Evolutionary conservation across 805 yeast genomes (phyloP).

Genomic region (Nakazawaea pomicola): DNA sequence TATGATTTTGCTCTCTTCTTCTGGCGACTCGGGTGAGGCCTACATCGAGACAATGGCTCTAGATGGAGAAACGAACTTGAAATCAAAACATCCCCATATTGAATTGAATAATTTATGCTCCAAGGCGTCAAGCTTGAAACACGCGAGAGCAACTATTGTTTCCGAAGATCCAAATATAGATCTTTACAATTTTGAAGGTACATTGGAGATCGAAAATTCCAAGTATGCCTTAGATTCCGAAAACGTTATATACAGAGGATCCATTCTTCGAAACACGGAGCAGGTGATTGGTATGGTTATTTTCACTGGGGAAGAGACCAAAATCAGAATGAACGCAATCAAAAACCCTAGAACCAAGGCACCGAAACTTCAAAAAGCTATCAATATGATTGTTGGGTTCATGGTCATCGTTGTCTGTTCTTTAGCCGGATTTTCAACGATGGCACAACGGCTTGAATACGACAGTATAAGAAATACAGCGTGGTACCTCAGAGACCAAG

Average conservation of each 20-base stretch:
- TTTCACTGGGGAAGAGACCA: conserved; percentile 94
- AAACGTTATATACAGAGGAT: conserved; percentile 87
- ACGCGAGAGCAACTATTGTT: conserved; percentile 48
- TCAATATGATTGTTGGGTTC: conserved; percentile 77
- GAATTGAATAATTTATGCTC: conserved; percentile 51
- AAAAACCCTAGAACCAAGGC: conserved; percentile 88
- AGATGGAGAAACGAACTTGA: conserved; percentile 95
- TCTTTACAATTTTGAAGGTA: conserved; percentile 88
- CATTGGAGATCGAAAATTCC: conserved; percentile 32
- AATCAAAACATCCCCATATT: conserved; percentile 63
- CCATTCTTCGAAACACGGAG: conserved; percentile 80
- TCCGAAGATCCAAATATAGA: conserved; percentile 92
- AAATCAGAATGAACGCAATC: conserved; percentile 91
- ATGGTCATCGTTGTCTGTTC: conserved; percentile 81
- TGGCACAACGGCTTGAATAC: conserved; percentile 63
- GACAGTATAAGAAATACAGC: conserved; percentile 34
- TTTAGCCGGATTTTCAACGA: conserved; percentile 73
- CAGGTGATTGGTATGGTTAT: conserved; percentile 73
- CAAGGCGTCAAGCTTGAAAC: conserved; percentile 44
- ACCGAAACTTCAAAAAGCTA: conserved; percentile 80
- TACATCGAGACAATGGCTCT: conserved; percentile 94
- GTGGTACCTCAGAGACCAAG: conserved; percentile 74
- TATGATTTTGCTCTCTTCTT: conserved; percentile 63
- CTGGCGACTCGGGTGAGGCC: conserved; percentile 57
- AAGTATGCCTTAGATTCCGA: conserved; percentile 67